A percentile compares a stretch with the other conserved stretches of the same genome.
Evolutionary conservation across 2,329 filamentous ascomycete species (phyloP).

Genomic region (Chlorencoelia australis): DNA sequence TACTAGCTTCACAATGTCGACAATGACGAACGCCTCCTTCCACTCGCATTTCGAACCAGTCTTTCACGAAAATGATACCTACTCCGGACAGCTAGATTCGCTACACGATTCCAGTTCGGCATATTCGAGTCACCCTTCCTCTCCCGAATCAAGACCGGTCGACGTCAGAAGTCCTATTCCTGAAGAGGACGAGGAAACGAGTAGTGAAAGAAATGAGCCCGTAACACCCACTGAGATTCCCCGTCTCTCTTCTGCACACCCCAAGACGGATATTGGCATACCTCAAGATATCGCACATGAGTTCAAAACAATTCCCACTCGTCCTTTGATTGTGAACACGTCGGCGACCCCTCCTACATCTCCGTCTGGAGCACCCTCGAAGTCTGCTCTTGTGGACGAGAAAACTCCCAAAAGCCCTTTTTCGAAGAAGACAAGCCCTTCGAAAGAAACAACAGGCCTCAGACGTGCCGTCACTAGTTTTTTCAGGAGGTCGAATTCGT

Average conservation of each 20-base stretch:
- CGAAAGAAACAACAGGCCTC: conserved; percentile 8
- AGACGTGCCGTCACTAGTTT: conserved; percentile 16
- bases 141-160: conserved; percentile 29
- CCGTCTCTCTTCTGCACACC: conserved; percentile 44
- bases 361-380: conserved; percentile 3
- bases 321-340: conserved; percentile 17
- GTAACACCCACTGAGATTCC: conserved; percentile 50
- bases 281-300: conserved; percentile 3
- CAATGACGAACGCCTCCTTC: too few relatives aligned
- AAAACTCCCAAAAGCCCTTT: not conserved
- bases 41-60: too few relatives aligned
- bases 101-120: conserved; percentile 8
- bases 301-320: not conserved
- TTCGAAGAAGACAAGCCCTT: conserved; percentile 6
- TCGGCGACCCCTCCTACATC: conserved; percentile 12
- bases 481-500: conserved; percentile 15
- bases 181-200: conserved; percentile 49
- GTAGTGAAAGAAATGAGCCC: conserved; percentile 49
- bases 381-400: conserved; percentile 2
- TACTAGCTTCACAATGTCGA: too few relatives aligned
- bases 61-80: too few relatives aligned
- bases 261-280: conserved; percentile 8
- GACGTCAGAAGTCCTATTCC: conserved; percentile 43
- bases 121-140: conserved; percentile 13
- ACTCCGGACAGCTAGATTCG: too few relatives aligned